A percentile compares a stretch with the other conserved stretches of the same genome.
Conservation (phyloP, 176 grass and related monocot genomes). For the Avena insularis region DNA sequence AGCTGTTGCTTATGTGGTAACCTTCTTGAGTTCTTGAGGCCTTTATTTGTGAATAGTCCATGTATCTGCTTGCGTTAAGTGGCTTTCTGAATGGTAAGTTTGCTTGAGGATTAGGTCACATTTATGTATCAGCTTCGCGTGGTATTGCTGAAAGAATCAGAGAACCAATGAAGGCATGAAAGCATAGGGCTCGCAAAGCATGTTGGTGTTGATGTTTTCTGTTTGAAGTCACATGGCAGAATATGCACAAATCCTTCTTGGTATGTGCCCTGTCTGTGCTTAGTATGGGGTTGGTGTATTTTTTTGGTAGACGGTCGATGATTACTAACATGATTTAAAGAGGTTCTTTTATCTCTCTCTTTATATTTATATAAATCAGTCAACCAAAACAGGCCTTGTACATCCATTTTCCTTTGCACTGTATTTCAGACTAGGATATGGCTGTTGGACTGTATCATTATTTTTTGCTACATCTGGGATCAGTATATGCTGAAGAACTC, state of each 20-base stretch:
- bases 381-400: background rate
- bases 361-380: background rate
- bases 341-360: background rate
- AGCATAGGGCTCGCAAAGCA: too few species aligned
- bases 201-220: background rate
- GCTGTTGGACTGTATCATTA: background rate
- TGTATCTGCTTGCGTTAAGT: background rate
- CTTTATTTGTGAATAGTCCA: background rate
- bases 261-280: background rate
- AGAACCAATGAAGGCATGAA: too few species aligned
- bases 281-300: background rate
- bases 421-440: background rate
- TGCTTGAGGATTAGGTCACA: background rate
- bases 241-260: background rate
- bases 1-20: background rate
- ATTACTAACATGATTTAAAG: background rate
- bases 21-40: background rate
- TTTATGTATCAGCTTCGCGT: too few species aligned
- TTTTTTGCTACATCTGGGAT: background rate
- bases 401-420: background rate
- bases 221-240: background rate
- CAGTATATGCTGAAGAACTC: too few species aligned
- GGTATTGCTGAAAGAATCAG: too few species aligned
- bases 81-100: background rate
- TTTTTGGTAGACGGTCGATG: background rate